These are phyloP conservation scores for Brachypodium distachyon DNA, from an alignment of 202 grass and related monocot genomes.

Conservation along the genomic window DNA sequence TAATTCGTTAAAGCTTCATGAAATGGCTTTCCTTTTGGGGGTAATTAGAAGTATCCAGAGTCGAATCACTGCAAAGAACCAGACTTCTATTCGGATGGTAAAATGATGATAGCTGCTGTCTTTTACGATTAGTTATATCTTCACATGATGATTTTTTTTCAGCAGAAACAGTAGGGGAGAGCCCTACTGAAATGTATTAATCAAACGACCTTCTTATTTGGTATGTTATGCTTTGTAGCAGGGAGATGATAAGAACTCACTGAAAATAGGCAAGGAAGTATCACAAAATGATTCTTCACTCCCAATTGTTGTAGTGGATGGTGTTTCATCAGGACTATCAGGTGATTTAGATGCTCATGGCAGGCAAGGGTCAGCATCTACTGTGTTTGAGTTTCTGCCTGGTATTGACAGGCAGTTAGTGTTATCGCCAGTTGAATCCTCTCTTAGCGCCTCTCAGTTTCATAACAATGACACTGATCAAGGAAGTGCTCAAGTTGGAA, in stretches of 20 bases:
- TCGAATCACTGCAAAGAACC: conserved; percentile 55
- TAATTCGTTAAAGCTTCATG: conserved; percentile 65
- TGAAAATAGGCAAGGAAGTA: conserved; percentile 42
- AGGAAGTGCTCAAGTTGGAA: conserved; percentile 31
- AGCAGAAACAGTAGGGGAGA: neutral
- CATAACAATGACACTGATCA: conserved; percentile 17
- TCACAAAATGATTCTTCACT: conserved; percentile 40
- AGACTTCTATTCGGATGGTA: conserved; percentile 48
- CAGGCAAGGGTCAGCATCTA: conserved; percentile 29
- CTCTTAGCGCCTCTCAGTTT: conserved; percentile 28
- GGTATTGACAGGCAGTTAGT: conserved; percentile 31
- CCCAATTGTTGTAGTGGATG: conserved; percentile 40
- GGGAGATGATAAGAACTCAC: conserved; percentile 54
- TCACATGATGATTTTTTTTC: conserved; percentile 13
- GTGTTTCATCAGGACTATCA: conserved; percentile 22
- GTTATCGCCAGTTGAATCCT: conserved; percentile 46
- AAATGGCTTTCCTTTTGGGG: conserved; percentile 89
- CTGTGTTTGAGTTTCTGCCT: conserved; percentile 30
- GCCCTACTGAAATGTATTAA: neutral
- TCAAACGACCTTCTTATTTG: neutral
- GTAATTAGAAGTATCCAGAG: conserved; percentile 73
- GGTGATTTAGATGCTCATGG: conserved; percentile 29
- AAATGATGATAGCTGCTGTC: neutral
- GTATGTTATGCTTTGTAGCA: conserved; percentile 33
- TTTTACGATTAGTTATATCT: neutral